Percentiles rank a stretch among this genome's conserved stretches.
These are phyloP conservation scores for Cadophora luteo-olivacea DNA, from an alignment of 2,329 filamentous ascomycete species.

Conservation along the genomic window DNA sequence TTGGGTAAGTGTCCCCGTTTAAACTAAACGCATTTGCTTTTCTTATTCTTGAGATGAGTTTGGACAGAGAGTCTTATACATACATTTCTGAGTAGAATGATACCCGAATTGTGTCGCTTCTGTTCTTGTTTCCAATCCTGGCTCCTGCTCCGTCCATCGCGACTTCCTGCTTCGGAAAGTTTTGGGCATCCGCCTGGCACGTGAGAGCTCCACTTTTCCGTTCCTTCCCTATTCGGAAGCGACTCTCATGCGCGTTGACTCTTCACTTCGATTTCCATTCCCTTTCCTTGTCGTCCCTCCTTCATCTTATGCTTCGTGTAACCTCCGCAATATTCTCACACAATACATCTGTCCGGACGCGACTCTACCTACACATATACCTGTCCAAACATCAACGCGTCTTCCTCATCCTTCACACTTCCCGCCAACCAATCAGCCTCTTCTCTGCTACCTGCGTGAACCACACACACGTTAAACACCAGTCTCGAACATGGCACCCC, in stretches of 20 bases:
- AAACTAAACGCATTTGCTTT: conserved; percentile 11
- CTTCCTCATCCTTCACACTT: neutral
- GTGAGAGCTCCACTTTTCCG: neutral
- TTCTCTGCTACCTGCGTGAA: neutral
- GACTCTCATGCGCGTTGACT: neutral
- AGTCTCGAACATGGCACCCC: conserved; percentile 32
- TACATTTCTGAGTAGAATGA: conserved; percentile 36
- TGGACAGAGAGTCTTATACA: conserved; percentile 8
- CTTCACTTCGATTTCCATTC: neutral
- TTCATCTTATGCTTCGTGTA: neutral
- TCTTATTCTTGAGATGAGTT: neutral
- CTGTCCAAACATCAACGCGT: neutral
- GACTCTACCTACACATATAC: neutral
- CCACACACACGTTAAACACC: neutral
- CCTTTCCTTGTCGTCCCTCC: neutral
- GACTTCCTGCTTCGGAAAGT: neutral
- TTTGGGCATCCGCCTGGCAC: neutral
- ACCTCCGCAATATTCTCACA: neutral
- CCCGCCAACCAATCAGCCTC: neutral
- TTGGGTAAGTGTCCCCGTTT: conserved; percentile 22
- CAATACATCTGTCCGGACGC: neutral
- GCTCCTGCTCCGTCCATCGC: neutral
- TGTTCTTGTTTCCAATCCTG: neutral
- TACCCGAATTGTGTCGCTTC: conserved; percentile 32
- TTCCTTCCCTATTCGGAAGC: conserved; percentile 5